These are phyloP conservation scores for Copromyces sp. DNA, from an alignment of 495 filamentous ascomycete genomes.

Conservation along the genomic window DNA sequence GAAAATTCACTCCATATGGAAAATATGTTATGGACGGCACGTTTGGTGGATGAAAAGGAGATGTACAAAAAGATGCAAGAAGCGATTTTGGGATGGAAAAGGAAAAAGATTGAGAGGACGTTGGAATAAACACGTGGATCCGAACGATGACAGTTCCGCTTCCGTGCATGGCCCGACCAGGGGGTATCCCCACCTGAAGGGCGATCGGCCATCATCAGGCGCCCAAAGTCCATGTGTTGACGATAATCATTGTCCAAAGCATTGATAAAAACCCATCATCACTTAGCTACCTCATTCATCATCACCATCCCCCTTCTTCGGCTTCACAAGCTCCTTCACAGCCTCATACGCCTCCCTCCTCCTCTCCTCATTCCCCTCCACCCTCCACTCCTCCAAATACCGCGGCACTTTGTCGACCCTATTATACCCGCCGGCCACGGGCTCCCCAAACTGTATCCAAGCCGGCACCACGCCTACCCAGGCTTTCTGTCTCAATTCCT, in stretches of 20 bases:
- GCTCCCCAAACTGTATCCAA: constrained; percentile 54
- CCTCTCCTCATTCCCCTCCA: constrained; percentile 43
- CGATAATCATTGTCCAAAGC: no score
- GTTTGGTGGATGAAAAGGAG: no score
- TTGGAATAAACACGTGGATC: not conserved
- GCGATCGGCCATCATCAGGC: not conserved
- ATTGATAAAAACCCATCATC: no score
- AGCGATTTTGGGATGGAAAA: not conserved
- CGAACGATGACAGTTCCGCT: not conserved
- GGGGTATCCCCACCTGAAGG: not conserved
- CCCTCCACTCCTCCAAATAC: constrained; percentile 51
- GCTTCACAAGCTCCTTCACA: constrained; percentile 13
- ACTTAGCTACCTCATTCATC: not conserved
- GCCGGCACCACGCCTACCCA: constrained; percentile 86
- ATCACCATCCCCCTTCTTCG: constrained; percentile 17
- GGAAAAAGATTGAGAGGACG: not conserved
- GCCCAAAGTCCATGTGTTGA: not conserved
- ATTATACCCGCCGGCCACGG: constrained; percentile 55
- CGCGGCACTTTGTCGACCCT: constrained; percentile 48
- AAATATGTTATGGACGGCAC: no score
- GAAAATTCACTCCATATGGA: no score
- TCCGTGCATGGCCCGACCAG: not conserved
- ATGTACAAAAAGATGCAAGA: no score
- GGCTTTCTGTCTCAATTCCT: constrained; percentile 47
- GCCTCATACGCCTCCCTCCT: constrained; percentile 41